A percentile compares a stretch with the other conserved stretches of the same genome.
These are phyloP conservation scores for Hericium coralloides DNA, from an alignment of 768 basidiomycete species.

Conservation along the genomic window DNA sequence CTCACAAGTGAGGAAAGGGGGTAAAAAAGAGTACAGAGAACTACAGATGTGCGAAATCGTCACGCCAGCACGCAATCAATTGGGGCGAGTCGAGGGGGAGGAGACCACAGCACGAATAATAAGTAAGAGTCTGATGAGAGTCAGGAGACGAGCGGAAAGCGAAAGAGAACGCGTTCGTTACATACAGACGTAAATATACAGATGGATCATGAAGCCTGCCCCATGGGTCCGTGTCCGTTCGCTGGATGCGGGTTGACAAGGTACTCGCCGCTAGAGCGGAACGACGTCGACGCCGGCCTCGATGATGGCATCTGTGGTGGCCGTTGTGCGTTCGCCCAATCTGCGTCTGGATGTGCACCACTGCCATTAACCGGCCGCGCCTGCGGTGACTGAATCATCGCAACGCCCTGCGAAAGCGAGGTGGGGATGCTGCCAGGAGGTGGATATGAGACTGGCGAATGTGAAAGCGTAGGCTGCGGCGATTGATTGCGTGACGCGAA, in stretches of 20 bases:
- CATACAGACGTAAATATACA: neutral
- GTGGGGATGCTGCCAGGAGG: conserved; percentile 24
- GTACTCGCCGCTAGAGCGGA: conserved; percentile 9
- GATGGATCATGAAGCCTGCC: neutral
- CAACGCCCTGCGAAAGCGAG: conserved; percentile 33
- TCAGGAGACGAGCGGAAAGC: neutral
- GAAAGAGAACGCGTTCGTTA: neutral
- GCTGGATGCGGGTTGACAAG: conserved; percentile 2
- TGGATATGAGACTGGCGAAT: conserved; percentile 4
- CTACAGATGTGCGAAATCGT: neutral
- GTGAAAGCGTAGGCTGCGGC: conserved; percentile 6
- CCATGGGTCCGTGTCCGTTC: conserved; percentile 8
- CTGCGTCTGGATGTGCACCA: conserved; percentile 2
- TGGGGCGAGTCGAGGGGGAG: neutral
- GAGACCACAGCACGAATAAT: neutral
- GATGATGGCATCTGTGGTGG: conserved; percentile 2
- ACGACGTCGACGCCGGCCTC: conserved; percentile 9
- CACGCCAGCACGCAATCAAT: neutral
- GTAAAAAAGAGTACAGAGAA: neutral
- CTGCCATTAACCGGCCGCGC: conserved; percentile 10
- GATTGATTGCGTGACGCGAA: conserved; percentile 11
- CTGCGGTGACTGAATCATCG: conserved; percentile 33
- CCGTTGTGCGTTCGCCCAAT: conserved; percentile 12
- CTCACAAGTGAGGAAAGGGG: neutral
- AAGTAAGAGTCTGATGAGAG: neutral